These are phyloP conservation scores for Turnera subulata DNA, from an alignment of 345 rosid species.

Conservation along the genomic window DNA sequence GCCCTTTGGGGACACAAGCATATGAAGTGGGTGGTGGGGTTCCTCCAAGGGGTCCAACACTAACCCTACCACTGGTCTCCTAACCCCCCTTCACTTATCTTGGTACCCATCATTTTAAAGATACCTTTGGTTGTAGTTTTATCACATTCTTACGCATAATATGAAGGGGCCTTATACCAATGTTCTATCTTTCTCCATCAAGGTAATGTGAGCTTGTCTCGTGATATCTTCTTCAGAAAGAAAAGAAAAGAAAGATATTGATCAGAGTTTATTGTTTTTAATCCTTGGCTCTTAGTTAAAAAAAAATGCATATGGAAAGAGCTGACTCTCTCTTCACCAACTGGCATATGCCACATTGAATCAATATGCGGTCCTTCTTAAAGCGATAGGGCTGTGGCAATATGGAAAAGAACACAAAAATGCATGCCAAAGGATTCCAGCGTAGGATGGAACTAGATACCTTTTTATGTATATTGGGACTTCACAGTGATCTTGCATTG, in stretches of 20 bases:
- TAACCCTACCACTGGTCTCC: slow-evolving; percentile 7
- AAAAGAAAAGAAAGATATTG: not conserved
- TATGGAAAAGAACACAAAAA: too few relatives aligned
- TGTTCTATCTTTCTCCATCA: slow-evolving; percentile 1
- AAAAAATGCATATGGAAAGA: too few relatives aligned
- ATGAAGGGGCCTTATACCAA: not conserved
- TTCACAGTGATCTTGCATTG: not conserved
- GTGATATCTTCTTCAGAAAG: not conserved
- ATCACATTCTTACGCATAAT: not conserved
- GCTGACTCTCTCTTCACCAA: too few relatives aligned
- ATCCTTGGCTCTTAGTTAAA: too few relatives aligned
- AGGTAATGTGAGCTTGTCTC: slow-evolving; percentile 4
- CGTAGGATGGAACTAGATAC: too few relatives aligned
- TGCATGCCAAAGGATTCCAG: too few relatives aligned
- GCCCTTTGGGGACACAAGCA: slow-evolving; percentile 8
- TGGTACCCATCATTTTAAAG: slow-evolving; percentile 11
- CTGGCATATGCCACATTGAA: too few relatives aligned
- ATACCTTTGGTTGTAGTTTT: not conserved
- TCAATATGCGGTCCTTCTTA: too few relatives aligned
- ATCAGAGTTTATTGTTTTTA: too few relatives aligned
- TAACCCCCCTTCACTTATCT: slow-evolving; percentile 18
- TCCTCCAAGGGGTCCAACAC: slow-evolving; percentile 4
- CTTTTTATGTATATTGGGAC: not conserved
- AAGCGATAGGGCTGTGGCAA: too few relatives aligned
- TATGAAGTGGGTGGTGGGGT: slow-evolving; percentile 15